Evolutionary conservation across 2,329 filamentous ascomycete species (phyloP), one percentile per base, ranked within the genome.

Genomic region (Aspergillus brasiliensis): DNA sequence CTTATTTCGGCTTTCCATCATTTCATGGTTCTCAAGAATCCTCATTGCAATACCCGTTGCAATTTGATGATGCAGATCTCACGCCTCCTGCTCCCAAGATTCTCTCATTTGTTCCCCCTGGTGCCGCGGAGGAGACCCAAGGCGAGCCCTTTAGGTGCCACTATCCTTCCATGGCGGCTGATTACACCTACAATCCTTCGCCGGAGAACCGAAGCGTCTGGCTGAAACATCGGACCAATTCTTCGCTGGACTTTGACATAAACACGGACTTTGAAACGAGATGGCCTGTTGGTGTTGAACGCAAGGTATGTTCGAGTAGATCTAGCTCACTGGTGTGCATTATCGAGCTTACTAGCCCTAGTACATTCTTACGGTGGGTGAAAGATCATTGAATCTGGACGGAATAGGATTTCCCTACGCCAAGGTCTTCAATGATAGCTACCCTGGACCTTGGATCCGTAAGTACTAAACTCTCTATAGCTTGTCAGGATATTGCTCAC

Each of bases 371-470:
- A 59, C 52, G 1, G 25, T 59, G 17, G 38, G 34, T 2, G 57
- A 59, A 34, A 31, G 44, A 44, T 2, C 25, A 2, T 34, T 46
- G 34, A 42, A 46, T 13, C 23, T 42, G 23, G 51, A 59, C 38
- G 57, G 57, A 1, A 38, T 48, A 10, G 17, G 46, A 7, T 34
- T 49, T 15, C 51, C 34, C n/a, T 23, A 44, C 6, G 38, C 44
- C 3, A 56, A 51, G 28, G 44, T 59, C 25, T n/a, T 51, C 34
- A 37, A 59, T 23, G 27, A 34, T 11, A 37, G 8, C 1, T 59
- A 40, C 6, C 57, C 57, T 11, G 57, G 57, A 0, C 57, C 52
- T 6, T 59, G 57, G 57, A 59, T 59, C 17, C 57, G 51, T 59
- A 27, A 56, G 57, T 59, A 1, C 15, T 19, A 17, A 10, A 17